phyloP scores from a whole-genome alignment of 2,329 filamentous ascomycete species.

The Curvularia spicifera region DNA sequence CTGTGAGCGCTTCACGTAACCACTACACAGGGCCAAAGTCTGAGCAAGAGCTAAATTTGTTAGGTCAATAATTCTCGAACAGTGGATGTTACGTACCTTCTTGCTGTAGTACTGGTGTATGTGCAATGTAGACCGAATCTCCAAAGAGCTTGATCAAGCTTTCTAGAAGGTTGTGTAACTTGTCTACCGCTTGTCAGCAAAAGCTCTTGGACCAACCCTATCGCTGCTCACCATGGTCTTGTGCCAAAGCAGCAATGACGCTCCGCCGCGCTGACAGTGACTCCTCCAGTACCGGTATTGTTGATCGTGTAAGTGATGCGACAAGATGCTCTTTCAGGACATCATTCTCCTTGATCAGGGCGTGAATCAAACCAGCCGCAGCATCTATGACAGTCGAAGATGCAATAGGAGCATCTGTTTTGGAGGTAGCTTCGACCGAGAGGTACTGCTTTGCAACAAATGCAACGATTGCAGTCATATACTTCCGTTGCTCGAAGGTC shows the following conservation, averaged over 20 bases:
- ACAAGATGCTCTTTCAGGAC: constrained; percentile 41
- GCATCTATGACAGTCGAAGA: constrained; percentile 33
- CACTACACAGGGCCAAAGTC: constrained; percentile 75
- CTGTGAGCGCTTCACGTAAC: constrained; percentile 72
- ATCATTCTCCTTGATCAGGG: constrained; percentile 37
- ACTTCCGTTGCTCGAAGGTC: constrained; percentile 57
- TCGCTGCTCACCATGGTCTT: constrained; percentile 49
- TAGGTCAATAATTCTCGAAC: constrained; percentile 22
- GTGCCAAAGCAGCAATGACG: constrained; percentile 51
- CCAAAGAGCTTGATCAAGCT: constrained; percentile 77
- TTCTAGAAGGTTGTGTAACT: constrained; percentile 66
- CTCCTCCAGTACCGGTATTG: constrained; percentile 36
- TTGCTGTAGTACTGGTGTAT: constrained; percentile 84
- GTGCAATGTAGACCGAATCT: constrained; percentile 84
- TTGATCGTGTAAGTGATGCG: constrained; percentile 50
- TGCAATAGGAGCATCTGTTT: constrained; percentile 21
- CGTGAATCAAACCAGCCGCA: constrained; percentile 30
- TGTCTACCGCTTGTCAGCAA: constrained; percentile 40
- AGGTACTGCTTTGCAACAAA: constrained; percentile 36
- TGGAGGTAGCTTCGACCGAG: constrained; percentile 11
- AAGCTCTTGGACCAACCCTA: background rate
- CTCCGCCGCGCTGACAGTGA: constrained; percentile 43
- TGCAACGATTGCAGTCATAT: constrained; percentile 45
- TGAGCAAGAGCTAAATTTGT: constrained; percentile 72
- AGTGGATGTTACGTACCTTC: constrained; percentile 65